Evolutionary conservation across 2,329 filamentous ascomycete species (phyloP).

Genomic region (Xylariaceae sp.): DNA sequence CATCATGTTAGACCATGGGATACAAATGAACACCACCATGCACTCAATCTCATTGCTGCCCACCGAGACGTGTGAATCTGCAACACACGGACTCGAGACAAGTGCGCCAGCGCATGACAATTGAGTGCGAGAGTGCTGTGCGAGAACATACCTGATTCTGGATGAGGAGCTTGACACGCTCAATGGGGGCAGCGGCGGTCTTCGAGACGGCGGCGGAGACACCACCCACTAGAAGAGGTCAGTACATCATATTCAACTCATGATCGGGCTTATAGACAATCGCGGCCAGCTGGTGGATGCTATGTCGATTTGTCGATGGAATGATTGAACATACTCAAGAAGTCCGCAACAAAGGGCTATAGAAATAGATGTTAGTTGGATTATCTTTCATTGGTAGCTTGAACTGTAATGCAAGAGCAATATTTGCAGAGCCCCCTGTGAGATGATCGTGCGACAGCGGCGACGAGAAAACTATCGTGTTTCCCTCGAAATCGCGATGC

Average conservation of each 20-base stretch:
- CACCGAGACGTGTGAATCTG: too few relatives aligned
- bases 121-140: neutral
- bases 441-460: slow-evolving; percentile 12
- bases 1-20: too few relatives aligned
- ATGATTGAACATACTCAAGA: slow-evolving; percentile 78
- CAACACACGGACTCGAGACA: too few relatives aligned
- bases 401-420: slow-evolving; percentile 1
- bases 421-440: too few relatives aligned
- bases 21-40: too few relatives aligned
- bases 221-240: slow-evolving; percentile 81
- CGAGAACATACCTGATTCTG: slow-evolving; percentile 95
- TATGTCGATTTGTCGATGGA: slow-evolving; percentile 9
- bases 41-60: too few relatives aligned
- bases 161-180: slow-evolving; percentile 99
- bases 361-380: slow-evolving; percentile 33
- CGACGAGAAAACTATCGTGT: neutral
- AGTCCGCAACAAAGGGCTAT: slow-evolving; percentile 94
- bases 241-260: neutral
- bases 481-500: too few relatives aligned
- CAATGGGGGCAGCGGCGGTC: slow-evolving; percentile 98
- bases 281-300: slow-evolving; percentile 6
- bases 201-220: slow-evolving; percentile 99
- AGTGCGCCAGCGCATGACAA: neutral
- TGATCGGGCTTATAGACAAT: neutral
- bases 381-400: slow-evolving; percentile 1